Conservation (phyloP, 805 yeast genomes). For the Pichia deserticola region DNA sequence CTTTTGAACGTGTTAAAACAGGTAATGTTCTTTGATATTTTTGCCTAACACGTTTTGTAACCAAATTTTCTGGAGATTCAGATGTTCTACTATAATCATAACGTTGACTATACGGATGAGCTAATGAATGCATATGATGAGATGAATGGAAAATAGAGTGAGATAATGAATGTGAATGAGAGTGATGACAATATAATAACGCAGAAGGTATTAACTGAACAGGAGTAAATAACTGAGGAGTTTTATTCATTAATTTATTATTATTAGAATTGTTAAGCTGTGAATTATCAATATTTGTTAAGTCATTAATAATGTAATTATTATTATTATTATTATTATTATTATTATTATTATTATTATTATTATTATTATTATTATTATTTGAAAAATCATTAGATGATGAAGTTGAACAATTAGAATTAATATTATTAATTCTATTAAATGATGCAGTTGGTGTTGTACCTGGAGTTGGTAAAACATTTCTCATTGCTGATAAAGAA, state of each 20-base stretch:
- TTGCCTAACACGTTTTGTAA: slow-evolving; percentile 3
- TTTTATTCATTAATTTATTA: slow-evolving; percentile 1
- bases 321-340: slow-evolving; percentile 1
- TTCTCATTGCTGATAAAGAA: slow-evolving; percentile 17
- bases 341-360: neutral
- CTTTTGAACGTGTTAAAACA: slow-evolving; percentile 13
- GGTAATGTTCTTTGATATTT: slow-evolving; percentile 11
- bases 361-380: slow-evolving; percentile 1
- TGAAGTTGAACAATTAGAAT: neutral
- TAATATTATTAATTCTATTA: slow-evolving; percentile 5
- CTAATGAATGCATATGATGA: neutral
- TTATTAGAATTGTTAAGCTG: neutral
- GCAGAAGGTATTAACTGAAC: slow-evolving; percentile 8
- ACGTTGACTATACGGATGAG: slow-evolving; percentile 2
- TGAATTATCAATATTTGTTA: neutral
- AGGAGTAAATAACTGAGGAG: slow-evolving; percentile 18
- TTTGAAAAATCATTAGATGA: neutral
- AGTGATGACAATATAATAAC: neutral
- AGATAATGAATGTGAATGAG: slow-evolving; percentile 1
- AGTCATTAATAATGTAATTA: neutral
- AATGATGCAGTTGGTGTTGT: slow-evolving; percentile 21
- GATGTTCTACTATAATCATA: slow-evolving; percentile 2
- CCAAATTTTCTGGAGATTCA: slow-evolving; percentile 4
- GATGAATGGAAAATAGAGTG: neutral
- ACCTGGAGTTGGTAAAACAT: slow-evolving; percentile 25